These are phyloP conservation scores for Funneliformis geosporum DNA, from an alignment of 192 early-diverging fungal genomes.

Conservation along the genomic window DNA sequence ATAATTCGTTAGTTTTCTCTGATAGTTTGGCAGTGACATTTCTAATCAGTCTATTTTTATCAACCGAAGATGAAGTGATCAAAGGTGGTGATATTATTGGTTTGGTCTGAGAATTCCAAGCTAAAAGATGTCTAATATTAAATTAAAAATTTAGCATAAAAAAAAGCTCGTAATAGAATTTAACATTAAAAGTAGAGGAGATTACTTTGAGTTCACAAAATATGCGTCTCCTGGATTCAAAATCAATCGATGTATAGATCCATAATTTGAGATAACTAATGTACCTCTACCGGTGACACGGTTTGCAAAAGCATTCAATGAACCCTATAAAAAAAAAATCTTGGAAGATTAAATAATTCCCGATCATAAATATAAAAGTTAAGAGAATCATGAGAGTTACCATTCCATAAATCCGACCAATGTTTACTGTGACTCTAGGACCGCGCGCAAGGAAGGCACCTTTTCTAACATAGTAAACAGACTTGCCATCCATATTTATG, in stretches of 20 bases:
- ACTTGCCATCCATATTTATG: constrained; percentile 55
- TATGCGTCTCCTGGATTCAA: constrained; percentile 71
- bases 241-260: constrained; percentile 68
- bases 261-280: constrained; percentile 64
- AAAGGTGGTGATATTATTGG: constrained; percentile 46
- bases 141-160: background rate
- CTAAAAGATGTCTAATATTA: constrained; percentile 47
- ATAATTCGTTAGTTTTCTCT: background rate
- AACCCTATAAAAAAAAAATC: constrained; percentile 42
- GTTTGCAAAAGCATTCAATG: constrained; percentile 63
- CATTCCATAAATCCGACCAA: constrained; percentile 44
- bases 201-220: constrained; percentile 67
- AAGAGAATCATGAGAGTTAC: constrained; percentile 24
- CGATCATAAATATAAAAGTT: background rate
- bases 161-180: background rate
- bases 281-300: constrained; percentile 66
- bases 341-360: background rate
- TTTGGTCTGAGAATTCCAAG: constrained; percentile 56
- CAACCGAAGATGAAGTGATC: constrained; percentile 37
- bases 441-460: constrained; percentile 63
- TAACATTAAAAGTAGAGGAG: background rate
- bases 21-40: background rate
- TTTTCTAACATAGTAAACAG: constrained; percentile 64
- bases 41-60: background rate
- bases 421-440: constrained; percentile 53